Evolutionary conservation across 768 basidiomycete genomes (phyloP), one percentile per base, ranked within the genome.

Genomic region (Termitomyces sp.): DNA sequence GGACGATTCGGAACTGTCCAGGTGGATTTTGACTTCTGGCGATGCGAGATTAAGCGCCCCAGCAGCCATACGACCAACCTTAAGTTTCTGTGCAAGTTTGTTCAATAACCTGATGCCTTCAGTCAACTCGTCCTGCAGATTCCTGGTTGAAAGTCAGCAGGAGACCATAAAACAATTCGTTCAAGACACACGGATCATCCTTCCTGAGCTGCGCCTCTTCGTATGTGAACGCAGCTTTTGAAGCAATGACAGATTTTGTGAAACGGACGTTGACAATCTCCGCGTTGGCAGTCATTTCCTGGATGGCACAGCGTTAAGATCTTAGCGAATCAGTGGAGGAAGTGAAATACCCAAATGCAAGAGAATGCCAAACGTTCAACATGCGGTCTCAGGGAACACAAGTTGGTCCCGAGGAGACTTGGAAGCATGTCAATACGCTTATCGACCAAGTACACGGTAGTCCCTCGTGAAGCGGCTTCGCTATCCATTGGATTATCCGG

Each of bases 371-470:
- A 71, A 28, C 97, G 80, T 72, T 98, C 97, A 6, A 99, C 95
- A 64, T 89, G 82, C 0, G 95, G 94, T 48, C 96, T 74, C 40
- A 99, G 77, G 5, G 94, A 96, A 69, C 97, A 99, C 12, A 99
- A 73, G 66, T 98, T 99, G 1, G 96, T 98, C 1, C 97, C 97
- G 6, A 99, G 79, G 9, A 99, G 79, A 3, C 87, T 77, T 0
- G 97, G 97, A 49, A 99, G 78, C 97, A 99, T 99, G 75, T 98
- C 97, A 52, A 99, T 94, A 35, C 96, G 91, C 72, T 95, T 96
- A 77, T 99, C 96, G 6, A 98, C 96, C 2, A 99, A 83, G 69
- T 98, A 99, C 0, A 99, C 96, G 0, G 96, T 98, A 5, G 96
- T 98, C 5, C 96, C 96, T 59, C 96, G 79, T 18, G 94, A 82